Base-by-base conservation (phyloP, 2,329 filamentous ascomycete species). In the Shiraia sp. region DNA sequence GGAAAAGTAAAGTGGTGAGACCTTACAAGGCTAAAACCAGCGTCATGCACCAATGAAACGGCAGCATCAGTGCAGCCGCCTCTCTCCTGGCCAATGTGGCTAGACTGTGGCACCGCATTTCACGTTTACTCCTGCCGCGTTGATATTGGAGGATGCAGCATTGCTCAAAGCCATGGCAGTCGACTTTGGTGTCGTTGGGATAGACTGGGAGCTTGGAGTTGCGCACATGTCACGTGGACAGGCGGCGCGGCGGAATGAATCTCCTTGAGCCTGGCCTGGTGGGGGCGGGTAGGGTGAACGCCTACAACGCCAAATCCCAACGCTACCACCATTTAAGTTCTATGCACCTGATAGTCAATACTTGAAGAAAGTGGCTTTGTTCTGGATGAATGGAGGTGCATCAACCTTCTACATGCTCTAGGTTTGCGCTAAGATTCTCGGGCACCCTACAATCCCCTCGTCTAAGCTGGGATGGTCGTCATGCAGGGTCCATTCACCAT, bases 101-200 rank as follows among this genome's bases (percentile, higher is more conserved):
- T 57, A 61, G 58, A 32, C 44, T 27, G 36, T 47, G 44, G 10
- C 35, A 37, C 42, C 16, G 33, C 30, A 17, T 36, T 37, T 53
- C 59, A 59, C 57, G 49, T 60, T 54, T 19, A 38, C 42, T 23
- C 36, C 36, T 45, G 45, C 45, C 31, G 38, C 54, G n/a, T 45
- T 17, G 41, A 49, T 46, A 63, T 58, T 60, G 56, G 52, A 47
- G 32, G 45, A 48, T 24, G 35, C 25, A 30, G 24, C 26, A 37
- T 29, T 37, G 27, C 33, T 36, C 32, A 37, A 31, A 36, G 12
- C 19, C 30, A 49, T 31, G 45, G 6, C 30, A 30, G 28, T 30
- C 10, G 27, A 15, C 19, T 13, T 28, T 26, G 22, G 12, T 45
- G 22, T 25, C 36, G 37, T 27, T 13, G 35, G 33, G 45, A 45